Evolutionary conservation across 805 yeast species (phyloP).

Genomic region (Suhomyces sp.): DNA sequence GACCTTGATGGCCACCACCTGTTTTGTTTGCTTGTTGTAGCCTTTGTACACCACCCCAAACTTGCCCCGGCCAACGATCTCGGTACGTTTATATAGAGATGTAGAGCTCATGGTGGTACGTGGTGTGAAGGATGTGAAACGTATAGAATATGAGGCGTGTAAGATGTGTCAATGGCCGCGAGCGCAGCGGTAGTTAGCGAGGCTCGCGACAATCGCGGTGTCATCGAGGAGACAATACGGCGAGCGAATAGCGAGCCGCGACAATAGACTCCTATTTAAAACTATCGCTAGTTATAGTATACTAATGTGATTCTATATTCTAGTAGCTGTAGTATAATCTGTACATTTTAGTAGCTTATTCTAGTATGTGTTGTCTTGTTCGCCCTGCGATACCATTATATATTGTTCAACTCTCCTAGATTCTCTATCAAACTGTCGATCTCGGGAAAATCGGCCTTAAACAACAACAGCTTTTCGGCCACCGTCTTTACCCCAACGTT

Average conservation of each 20-base stretch:
- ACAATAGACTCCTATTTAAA: not conserved
- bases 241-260: not conserved
- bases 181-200: not conserved
- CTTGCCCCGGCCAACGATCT: slow-evolving; percentile 92
- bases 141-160: not conserved
- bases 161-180: not conserved
- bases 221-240: not conserved
- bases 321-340: too few species aligned
- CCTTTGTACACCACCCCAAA: slow-evolving; percentile 97
- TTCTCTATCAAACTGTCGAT: slow-evolving; percentile 38
- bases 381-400: slow-evolving; percentile 2
- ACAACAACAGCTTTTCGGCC: slow-evolving; percentile 32
- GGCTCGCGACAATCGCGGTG: not conserved
- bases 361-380: slow-evolving; percentile 1
- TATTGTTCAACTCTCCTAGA: slow-evolving; percentile 29
- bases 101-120: not conserved
- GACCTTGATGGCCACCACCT: slow-evolving; percentile 89
- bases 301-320: not conserved
- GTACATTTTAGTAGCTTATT: too few species aligned
- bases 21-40: slow-evolving; percentile 60
- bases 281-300: not conserved
- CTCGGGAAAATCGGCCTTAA: slow-evolving; percentile 37
- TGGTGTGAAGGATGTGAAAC: not conserved
- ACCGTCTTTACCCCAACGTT: not conserved
- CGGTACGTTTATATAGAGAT: slow-evolving; percentile 64